Evolutionary conservation across 257 asterid species (phyloP).

Genomic region (Scutellaria baicalensis): DNA sequence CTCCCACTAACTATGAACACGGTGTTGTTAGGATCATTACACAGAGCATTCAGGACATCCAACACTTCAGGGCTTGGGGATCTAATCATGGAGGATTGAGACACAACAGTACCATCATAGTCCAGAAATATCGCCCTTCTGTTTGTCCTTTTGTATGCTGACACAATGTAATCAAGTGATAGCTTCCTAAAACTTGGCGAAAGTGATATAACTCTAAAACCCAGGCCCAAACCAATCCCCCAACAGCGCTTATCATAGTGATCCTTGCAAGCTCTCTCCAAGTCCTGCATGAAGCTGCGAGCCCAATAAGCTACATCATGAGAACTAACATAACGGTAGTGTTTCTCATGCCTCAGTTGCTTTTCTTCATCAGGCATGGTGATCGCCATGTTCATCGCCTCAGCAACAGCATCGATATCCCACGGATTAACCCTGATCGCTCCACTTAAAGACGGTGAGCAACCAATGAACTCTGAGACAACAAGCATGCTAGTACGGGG

Average conservation of each 20-base stretch:
- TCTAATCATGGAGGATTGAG: constrained; percentile 53
- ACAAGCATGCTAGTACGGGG: constrained; percentile 79
- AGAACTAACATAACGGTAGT: constrained; percentile 81
- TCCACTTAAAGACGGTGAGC: constrained; percentile 91
- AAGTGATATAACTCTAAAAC: constrained; percentile 78
- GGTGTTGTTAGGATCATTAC: constrained; percentile 64
- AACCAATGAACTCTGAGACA: constrained; percentile 86
- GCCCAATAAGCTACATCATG: constrained; percentile 92
- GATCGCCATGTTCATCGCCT: constrained; percentile 64
- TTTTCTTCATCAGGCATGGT: constrained; percentile 63
- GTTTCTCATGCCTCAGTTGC: constrained; percentile 81
- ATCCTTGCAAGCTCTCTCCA: constrained; percentile 81
- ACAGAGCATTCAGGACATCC: constrained; percentile 44
- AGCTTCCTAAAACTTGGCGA: constrained; percentile 84
- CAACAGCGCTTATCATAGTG: constrained; percentile 80
- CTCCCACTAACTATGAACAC: constrained; percentile 90
- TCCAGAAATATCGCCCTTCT: constrained; percentile 85
- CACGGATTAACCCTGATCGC: constrained; percentile 93
- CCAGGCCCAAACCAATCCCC: constrained; percentile 84
- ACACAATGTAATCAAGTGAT: constrained; percentile 55
- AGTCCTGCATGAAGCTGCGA: constrained; percentile 76
- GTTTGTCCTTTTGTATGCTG: constrained; percentile 54
- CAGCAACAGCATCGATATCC: constrained; percentile 86
- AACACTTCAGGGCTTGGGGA: constrained; percentile 69
- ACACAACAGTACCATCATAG: constrained; percentile 91